Conservation (phyloP, 305 asterid genomes). For the Fraxinus sp. region DNA sequence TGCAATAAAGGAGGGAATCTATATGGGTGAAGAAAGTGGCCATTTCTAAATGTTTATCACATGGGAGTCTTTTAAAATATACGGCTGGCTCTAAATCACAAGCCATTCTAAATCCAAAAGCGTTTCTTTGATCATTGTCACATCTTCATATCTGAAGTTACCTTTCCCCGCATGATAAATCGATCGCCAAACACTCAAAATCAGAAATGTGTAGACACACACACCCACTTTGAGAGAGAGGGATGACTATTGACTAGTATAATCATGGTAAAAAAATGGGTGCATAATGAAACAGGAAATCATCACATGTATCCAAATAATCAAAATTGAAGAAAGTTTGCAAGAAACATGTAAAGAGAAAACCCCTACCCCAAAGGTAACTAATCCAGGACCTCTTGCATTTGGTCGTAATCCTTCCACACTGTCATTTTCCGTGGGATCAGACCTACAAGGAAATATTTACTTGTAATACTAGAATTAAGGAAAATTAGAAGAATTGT, state of each 20-base stretch:
- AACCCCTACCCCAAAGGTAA: constrained; percentile 94
- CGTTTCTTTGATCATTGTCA: neutral
- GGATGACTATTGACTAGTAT: neutral
- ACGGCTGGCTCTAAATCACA: neutral
- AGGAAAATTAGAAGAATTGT: constrained; percentile 7
- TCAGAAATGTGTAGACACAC: neutral
- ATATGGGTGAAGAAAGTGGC: neutral
- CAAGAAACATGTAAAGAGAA: constrained; percentile 2
- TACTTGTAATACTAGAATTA: constrained; percentile 4
- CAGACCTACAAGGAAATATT: constrained; percentile 70
- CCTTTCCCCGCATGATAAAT: neutral
- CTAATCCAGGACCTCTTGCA: constrained; percentile 99
- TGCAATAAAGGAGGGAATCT: neutral
- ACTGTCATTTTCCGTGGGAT: constrained; percentile 99
- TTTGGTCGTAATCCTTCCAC: constrained; percentile 98
- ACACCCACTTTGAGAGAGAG: neutral
- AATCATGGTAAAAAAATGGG: neutral
- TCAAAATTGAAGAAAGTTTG: neutral
- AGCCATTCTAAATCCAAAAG: neutral
- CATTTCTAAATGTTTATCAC: neutral
- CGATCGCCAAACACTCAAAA: neutral
- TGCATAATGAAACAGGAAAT: constrained; percentile 14
- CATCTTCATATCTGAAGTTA: neutral
- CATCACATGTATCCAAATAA: neutral
- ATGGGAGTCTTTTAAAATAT: neutral